Conservation (phyloP, 805 yeast genomes). For the Alloascoidea hylecoeti region DNA sequence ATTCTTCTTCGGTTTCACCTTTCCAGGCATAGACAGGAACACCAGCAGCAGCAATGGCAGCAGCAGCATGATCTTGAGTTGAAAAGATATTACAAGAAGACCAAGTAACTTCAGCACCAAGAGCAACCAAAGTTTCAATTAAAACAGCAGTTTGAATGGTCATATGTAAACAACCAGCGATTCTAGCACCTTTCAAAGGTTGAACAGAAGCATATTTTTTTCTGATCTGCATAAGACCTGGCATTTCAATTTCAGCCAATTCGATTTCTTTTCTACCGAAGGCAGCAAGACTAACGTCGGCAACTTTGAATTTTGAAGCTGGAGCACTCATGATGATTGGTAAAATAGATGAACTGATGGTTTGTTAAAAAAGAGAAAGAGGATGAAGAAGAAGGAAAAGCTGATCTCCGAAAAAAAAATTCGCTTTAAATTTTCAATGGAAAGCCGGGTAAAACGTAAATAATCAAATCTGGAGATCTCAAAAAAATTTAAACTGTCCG, state of each 20-base stretch:
- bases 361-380: too few species aligned
- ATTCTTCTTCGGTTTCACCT: constrained; percentile 99
- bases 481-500: too few species aligned
- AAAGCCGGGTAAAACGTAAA: too few species aligned
- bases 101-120: constrained; percentile 99
- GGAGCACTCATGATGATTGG: constrained; percentile 54
- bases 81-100: constrained; percentile 98
- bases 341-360: too few species aligned
- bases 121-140: constrained; percentile 91
- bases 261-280: constrained; percentile 99
- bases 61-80: constrained; percentile 99
- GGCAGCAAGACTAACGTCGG: constrained; percentile 97
- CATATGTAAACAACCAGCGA: constrained; percentile 99
- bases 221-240: constrained; percentile 97
- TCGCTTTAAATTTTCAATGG: too few species aligned
- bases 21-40: constrained; percentile 99
- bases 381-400: too few species aligned
- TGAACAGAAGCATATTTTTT: constrained; percentile 79
- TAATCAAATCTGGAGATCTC: too few species aligned
- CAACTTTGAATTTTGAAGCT: constrained; percentile 79
- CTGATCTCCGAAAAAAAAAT: too few species aligned
- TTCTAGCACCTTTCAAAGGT: constrained; percentile 96
- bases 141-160: constrained; percentile 98
- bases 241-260: constrained; percentile 98
- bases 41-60: constrained; percentile 99